Conservation (phyloP, 129 eudicot species). For the Sambucus nigra region DNA sequence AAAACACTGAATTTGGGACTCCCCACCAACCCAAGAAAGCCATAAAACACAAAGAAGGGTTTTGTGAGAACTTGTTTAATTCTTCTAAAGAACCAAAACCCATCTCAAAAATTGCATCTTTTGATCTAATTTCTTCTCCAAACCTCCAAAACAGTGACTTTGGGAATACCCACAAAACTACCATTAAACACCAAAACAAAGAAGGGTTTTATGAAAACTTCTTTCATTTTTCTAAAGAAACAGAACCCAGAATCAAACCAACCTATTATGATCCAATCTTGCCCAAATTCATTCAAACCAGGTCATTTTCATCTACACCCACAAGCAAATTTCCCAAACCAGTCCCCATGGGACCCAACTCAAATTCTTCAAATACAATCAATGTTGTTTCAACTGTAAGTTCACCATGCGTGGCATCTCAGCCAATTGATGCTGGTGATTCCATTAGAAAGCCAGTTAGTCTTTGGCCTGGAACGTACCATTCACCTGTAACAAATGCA, state of each 20-base stretch:
- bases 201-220: background rate
- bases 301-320: constrained; percentile 25
- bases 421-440: constrained; percentile 62
- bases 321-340: too few relatives aligned
- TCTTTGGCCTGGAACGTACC: constrained; percentile 96
- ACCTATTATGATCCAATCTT: background rate
- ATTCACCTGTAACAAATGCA: constrained; percentile 96
- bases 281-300: constrained; percentile 9
- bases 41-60: background rate
- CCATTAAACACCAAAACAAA: constrained; percentile 3
- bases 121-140: constrained; percentile 2
- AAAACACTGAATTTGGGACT: constrained; percentile 1
- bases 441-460: constrained; percentile 73
- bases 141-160: constrained; percentile 6
- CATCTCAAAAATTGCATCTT: background rate
- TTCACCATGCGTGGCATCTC: constrained; percentile 24
- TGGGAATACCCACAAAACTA: constrained; percentile 10
- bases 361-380: constrained; percentile 13
- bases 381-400: constrained; percentile 22
- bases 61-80: background rate
- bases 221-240: background rate
- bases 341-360: constrained; percentile 6
- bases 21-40: constrained; percentile 15
- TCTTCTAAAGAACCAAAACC: constrained; percentile 10
- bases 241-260: constrained; percentile 11